Evolutionary conservation across 768 basidiomycete genomes (phyloP).

Genomic region (Hygrophorus russula): DNA sequence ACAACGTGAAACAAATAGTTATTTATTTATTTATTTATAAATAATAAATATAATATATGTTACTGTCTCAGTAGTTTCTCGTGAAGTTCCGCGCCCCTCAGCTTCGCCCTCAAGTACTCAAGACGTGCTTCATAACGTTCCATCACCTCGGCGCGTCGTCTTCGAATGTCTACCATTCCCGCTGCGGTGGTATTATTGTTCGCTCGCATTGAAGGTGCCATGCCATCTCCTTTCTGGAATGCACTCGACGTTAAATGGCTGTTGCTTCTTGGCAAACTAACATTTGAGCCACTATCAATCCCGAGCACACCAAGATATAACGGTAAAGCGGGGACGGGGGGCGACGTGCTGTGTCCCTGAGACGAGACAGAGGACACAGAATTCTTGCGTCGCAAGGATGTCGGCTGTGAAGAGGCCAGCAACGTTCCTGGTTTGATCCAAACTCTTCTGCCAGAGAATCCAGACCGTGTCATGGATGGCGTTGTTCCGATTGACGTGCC

Average conservation of each 20-base stretch:
- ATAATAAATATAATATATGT: slow-evolving; percentile 1
- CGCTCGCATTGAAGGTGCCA: slow-evolving; percentile 17
- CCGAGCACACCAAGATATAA: too few relatives aligned
- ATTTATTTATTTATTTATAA: not conserved
- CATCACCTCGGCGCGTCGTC: slow-evolving; percentile 53
- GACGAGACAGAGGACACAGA: slow-evolving; percentile 48
- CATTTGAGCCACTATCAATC: too few relatives aligned
- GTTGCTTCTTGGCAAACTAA: not conserved
- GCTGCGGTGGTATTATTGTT: too few relatives aligned
- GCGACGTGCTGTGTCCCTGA: slow-evolving; percentile 5
- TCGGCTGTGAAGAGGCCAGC: slow-evolving; percentile 16
- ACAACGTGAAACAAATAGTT: too few relatives aligned
- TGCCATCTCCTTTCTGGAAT: not conserved
- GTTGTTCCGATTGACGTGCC: slow-evolving; percentile 28
- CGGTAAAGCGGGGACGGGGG: not conserved
- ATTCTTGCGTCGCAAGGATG: slow-evolving; percentile 29
- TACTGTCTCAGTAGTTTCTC: slow-evolving; percentile 33
- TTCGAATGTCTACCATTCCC: slow-evolving; percentile 53
- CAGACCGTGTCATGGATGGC: slow-evolving; percentile 31
- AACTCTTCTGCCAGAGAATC: slow-evolving; percentile 18
- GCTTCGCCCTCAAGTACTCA: slow-evolving; percentile 62
- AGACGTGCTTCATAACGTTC: slow-evolving; percentile 59
- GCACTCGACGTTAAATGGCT: not conserved
- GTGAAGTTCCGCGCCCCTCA: slow-evolving; percentile 66
- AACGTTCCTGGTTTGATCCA: slow-evolving; percentile 14